These are phyloP conservation scores for Keithomyces neogunnii DNA, from an alignment of 2,329 filamentous ascomycete species.

Conservation along the genomic window DNA sequence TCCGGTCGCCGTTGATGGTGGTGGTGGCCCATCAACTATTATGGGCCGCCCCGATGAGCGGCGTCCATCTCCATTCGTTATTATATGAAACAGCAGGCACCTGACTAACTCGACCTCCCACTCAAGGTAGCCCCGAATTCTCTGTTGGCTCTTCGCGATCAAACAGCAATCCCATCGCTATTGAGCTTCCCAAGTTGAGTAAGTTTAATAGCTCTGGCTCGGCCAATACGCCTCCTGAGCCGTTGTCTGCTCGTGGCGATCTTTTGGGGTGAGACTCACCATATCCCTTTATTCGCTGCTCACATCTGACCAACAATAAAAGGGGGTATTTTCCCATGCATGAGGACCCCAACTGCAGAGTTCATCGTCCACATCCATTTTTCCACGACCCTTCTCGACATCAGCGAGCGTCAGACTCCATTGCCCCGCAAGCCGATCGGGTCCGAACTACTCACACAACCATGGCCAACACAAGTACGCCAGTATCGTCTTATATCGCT, in stretches of 20 bases:
- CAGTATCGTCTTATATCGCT: conserved; percentile 43
- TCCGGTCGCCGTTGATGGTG: conserved; percentile 6
- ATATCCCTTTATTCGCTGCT: neutral
- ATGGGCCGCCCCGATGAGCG: neutral
- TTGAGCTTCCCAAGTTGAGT: conserved; percentile 36
- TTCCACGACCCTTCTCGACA: conserved; percentile 31
- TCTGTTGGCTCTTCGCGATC: conserved; percentile 9
- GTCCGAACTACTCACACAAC: conserved; percentile 11
- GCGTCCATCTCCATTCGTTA: conserved; percentile 3
- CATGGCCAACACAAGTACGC: conserved; percentile 26
- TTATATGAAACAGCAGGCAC: neutral
- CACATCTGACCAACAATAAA: neutral
- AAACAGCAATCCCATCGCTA: conserved; percentile 42
- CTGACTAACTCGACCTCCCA: neutral
- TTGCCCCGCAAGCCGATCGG: conserved; percentile 17
- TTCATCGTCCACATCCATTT: conserved; percentile 45
- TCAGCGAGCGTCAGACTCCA: conserved; percentile 23
- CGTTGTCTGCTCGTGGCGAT: conserved; percentile 50
- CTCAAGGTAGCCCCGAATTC: conserved; percentile 5
- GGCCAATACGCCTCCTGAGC: conserved; percentile 36
- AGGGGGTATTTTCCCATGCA: conserved; percentile 55
- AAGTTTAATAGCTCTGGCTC: conserved; percentile 29
- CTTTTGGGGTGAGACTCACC: conserved; percentile 42
- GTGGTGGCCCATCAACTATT: conserved; percentile 3
- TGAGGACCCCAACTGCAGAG: conserved; percentile 40